Conservation (phyloP, 2,329 filamentous ascomycete species). For the Monilinia vaccinii-corymbosi region DNA sequence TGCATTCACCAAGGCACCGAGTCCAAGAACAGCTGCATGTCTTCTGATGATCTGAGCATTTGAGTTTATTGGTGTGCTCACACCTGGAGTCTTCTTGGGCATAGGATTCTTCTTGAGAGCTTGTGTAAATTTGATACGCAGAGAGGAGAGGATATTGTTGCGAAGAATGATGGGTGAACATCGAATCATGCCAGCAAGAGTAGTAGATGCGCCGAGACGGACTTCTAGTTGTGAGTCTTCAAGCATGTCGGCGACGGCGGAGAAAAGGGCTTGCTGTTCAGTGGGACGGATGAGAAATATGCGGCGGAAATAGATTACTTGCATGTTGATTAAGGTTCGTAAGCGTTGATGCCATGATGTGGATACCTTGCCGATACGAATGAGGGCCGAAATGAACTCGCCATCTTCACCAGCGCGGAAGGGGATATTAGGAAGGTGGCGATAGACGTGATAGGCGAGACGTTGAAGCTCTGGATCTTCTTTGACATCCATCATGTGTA, state of each 20-base stretch:
- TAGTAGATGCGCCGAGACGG: slow-evolving; percentile 82
- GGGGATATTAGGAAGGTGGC: slow-evolving; percentile 90
- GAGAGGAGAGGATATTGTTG: slow-evolving; percentile 62
- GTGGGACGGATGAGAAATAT: slow-evolving; percentile 73
- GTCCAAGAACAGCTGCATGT: slow-evolving; percentile 83
- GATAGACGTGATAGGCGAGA: slow-evolving; percentile 92
- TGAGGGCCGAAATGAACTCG: slow-evolving; percentile 74
- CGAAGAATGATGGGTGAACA: slow-evolving; percentile 81
- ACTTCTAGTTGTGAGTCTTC: slow-evolving; percentile 89
- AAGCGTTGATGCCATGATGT: slow-evolving; percentile 92
- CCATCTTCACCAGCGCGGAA: slow-evolving; percentile 80
- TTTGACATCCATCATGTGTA: slow-evolving; percentile 99
- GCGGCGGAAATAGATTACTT: slow-evolving; percentile 95
- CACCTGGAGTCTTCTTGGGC: slow-evolving; percentile 62
- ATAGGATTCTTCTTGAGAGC: slow-evolving; percentile 78
- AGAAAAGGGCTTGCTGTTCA: slow-evolving; percentile 74
- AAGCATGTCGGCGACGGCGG: slow-evolving; percentile 92
- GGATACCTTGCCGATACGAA: slow-evolving; percentile 77
- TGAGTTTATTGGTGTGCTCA: slow-evolving; percentile 59
- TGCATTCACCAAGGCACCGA: slow-evolving; percentile 85
- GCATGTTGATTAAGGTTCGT: slow-evolving; percentile 93
- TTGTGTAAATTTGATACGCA: slow-evolving; percentile 71
- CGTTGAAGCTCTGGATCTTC: slow-evolving; percentile 94
- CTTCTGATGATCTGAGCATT: slow-evolving; percentile 72
- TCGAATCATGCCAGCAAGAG: slow-evolving; percentile 93